Base-by-base conservation (phyloP, 345 rosid genomes). In the Syzygium aromaticum region DNA sequence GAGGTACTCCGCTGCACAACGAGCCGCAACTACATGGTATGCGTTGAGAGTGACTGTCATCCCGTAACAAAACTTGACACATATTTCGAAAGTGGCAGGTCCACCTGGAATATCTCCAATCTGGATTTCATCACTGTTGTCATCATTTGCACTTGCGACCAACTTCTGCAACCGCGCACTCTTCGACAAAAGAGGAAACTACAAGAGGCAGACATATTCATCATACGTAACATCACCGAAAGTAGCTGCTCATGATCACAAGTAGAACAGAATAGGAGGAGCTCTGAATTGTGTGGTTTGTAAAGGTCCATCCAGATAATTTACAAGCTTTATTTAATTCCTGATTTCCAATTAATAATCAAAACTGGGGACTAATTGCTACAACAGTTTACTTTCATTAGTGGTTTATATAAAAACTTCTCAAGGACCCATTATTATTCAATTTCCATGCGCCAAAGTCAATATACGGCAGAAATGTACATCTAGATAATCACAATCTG, bases 21-120 rank as follows among this genome's bases (percentile, higher is more conserved):
- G 93, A 80, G 94, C 95, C 11, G 96, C 95, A 25, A 95, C 96
- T 19, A 95, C 97, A 88, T 96, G 95, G 92, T 95, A 96, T 5
- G 98, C 95, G 33, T 95, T 96, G 88, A 97, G 96, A 14, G 98
- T 96, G 85, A 97, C 98, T 3, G 92, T 92, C 95, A 97, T 96
- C 23, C 98, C 98, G 64, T 97, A 97, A 90, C 98, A 97, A 90
- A 97, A 97, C 86, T 97, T 97, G 5, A 95, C 96, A 86, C 99
- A 96, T 85, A 94, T 90, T 88, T 97, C 99, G 80, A 97, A 96
- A 30, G 97, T 96, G 54, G 91, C 92, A 43, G 97, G 96, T 16
- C 99, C 99, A 43, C 99, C 99, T 0, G 98, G 98, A 25, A 96
- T 89, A 86, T 94, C 98, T 11, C 87, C 92, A 82, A 96, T 93